Evolutionary conservation across 2,329 filamentous ascomycete genomes (phyloP).

Genomic region (Colletotrichum sp.): DNA sequence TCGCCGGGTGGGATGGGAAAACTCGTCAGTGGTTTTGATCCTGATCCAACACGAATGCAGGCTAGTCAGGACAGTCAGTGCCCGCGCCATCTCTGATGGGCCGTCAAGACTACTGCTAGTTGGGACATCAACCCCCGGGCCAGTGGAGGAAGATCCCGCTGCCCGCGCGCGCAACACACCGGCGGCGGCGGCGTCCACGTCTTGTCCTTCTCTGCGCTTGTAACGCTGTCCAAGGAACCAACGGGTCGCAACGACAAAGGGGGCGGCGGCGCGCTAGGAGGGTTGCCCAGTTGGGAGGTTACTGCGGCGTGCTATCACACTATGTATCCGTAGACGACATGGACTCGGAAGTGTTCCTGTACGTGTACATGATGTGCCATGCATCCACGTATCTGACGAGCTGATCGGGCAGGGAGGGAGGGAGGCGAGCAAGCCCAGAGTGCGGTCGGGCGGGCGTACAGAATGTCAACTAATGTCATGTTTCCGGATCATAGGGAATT

Average conservation of each 20-base stretch:
- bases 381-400: neutral
- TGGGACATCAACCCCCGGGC: neutral
- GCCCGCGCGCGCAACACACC: conserved; percentile 5
- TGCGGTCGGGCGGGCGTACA: neutral
- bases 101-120: neutral
- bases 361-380: neutral
- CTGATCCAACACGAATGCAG: neutral
- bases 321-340: neutral
- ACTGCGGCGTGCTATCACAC: neutral
- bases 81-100: neutral
- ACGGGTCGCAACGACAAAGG: neutral
- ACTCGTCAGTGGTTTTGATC: neutral
- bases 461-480: neutral
- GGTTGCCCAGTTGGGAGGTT: neutral
- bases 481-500: neutral
- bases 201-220: neutral
- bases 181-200: neutral
- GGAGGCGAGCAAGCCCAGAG: neutral
- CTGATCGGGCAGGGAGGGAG: neutral
- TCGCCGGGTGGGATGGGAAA: conserved; percentile 2
- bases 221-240: conserved; percentile 4
- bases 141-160: conserved; percentile 7
- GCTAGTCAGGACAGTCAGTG: conserved; percentile 3
- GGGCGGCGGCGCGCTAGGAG: neutral
- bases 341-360: neutral